phyloP scores from a whole-genome alignment of 306 rosid genomes.

The Astragalus membranaceus region DNA sequence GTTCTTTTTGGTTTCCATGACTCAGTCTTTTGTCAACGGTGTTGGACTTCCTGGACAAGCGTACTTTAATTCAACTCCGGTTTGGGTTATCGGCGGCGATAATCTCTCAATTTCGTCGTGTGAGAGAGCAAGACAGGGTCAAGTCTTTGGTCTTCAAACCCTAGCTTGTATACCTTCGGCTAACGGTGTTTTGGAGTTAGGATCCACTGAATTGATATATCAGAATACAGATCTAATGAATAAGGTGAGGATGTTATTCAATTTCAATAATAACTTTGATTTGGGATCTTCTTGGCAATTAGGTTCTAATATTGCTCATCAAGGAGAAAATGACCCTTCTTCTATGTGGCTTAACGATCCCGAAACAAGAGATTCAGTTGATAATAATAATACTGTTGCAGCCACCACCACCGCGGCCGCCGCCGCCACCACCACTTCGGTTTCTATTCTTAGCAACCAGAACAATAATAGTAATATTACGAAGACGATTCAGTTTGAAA shows the following conservation, averaged over 20 bases:
- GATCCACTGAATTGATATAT: slow-evolving; percentile 62
- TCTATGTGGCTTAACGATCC: slow-evolving; percentile 72
- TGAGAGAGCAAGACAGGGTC: slow-evolving; percentile 73
- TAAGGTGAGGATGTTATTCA: slow-evolving; percentile 60
- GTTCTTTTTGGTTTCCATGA: slow-evolving; percentile 92
- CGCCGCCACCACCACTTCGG: neutral
- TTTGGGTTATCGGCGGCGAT: slow-evolving; percentile 64
- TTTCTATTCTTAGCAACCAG: slow-evolving; percentile 18
- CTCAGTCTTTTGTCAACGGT: slow-evolving; percentile 71
- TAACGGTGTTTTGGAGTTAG: slow-evolving; percentile 83
- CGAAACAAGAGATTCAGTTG: slow-evolving; percentile 48
- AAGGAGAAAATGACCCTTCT: slow-evolving; percentile 82
- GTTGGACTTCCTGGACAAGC: slow-evolving; percentile 71
- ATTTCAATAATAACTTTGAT: slow-evolving; percentile 54
- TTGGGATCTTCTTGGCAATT: slow-evolving; percentile 61
- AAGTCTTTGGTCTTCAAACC: slow-evolving; percentile 62
- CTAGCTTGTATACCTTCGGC: slow-evolving; percentile 65
- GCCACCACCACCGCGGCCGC: slow-evolving; percentile 1
- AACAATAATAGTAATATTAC: neutral
- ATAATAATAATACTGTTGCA: neutral
- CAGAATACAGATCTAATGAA: slow-evolving; percentile 75
- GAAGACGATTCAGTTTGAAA: slow-evolving; percentile 45
- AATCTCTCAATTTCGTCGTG: slow-evolving; percentile 38
- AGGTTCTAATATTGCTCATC: slow-evolving; percentile 34
- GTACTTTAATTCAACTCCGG: slow-evolving; percentile 43